phyloP scores from a whole-genome alignment of 768 basidiomycete genomes.

The Hygrocybe coccinea region DNA sequence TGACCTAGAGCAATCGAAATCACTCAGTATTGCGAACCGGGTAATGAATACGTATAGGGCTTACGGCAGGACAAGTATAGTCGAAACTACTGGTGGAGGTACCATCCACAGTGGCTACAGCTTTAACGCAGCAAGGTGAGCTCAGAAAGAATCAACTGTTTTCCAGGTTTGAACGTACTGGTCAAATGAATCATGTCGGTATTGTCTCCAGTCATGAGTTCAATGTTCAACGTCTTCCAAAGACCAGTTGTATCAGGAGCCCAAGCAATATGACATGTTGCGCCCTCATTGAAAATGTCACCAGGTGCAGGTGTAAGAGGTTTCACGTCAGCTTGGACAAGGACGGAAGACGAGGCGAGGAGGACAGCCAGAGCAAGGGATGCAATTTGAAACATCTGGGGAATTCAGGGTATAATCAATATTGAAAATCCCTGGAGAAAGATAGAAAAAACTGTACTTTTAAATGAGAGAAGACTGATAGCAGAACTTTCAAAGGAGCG shows the following conservation, averaged over 20 bases:
- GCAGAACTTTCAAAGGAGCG: too few relatives aligned
- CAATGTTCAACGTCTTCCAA: constrained; percentile 71
- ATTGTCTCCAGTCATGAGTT: constrained; percentile 80
- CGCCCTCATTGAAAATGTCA: constrained; percentile 52
- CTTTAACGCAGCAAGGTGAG: constrained; percentile 33
- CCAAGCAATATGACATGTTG: constrained; percentile 57
- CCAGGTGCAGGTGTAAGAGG: constrained; percentile 62
- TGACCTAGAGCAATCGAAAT: constrained; percentile 42
- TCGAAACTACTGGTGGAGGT: constrained; percentile 46
- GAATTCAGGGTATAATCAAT: not conserved
- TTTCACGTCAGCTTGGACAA: constrained; percentile 50
- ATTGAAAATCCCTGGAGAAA: not conserved
- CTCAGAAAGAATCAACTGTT: not conserved
- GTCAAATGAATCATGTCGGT: constrained; percentile 60
- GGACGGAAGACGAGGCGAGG: not conserved
- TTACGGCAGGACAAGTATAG: constrained; percentile 64
- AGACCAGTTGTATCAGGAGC: constrained; percentile 49
- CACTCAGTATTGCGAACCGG: not conserved
- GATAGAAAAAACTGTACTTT: not conserved
- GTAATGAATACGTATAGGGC: constrained; percentile 12
- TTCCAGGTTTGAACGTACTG: constrained; percentile 39
- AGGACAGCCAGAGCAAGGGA: not conserved
- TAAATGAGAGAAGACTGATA: too few relatives aligned
- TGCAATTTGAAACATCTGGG: not conserved
- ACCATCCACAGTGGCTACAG: constrained; percentile 63